These are phyloP conservation scores for Thraustochytrium sp. DNA, from an alignment of 352 stramenopile genomes.

Conservation along the genomic window DNA sequence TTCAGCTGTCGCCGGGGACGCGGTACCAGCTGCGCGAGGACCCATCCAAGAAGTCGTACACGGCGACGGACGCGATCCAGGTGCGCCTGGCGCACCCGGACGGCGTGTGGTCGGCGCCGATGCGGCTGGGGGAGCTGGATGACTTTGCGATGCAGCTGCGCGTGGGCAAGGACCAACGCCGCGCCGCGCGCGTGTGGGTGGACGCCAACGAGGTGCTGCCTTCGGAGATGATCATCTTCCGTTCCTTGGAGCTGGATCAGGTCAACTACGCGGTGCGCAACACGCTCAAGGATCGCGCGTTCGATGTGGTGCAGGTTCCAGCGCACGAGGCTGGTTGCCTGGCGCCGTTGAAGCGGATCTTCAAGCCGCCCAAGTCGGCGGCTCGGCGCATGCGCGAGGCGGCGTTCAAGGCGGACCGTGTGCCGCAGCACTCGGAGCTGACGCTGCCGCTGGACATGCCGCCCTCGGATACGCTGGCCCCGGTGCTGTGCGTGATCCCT, in stretches of 20 bases:
- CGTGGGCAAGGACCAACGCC: background rate
- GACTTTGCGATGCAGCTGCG: conserved; percentile 43
- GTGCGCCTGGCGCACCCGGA: background rate
- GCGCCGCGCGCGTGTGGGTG: conserved; percentile 24
- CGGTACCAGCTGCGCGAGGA: background rate
- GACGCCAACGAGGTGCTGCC: background rate
- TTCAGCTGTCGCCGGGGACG: background rate
- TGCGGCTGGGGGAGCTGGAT: background rate
- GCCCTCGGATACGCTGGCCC: background rate
- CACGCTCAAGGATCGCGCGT: background rate
- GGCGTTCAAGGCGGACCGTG: background rate
- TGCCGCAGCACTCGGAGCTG: background rate
- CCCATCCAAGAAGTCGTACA: background rate
- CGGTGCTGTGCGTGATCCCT: background rate
- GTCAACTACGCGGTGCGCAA: conserved; percentile 12
- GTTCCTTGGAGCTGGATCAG: background rate
- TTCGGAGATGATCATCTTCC: conserved; percentile 19
- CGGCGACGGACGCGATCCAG: background rate
- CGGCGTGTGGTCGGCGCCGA: background rate
- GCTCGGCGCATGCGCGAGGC: background rate
- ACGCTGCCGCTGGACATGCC: background rate
- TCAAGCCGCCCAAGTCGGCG: background rate
- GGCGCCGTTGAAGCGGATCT: background rate
- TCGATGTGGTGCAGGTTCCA: background rate
- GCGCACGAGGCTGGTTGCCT: background rate